Evolutionary conservation across 78 protist genomes (phyloP), one percentile per base, ranked within the genome.

Genomic region (Dictyostelium brefeldianum): DNA sequence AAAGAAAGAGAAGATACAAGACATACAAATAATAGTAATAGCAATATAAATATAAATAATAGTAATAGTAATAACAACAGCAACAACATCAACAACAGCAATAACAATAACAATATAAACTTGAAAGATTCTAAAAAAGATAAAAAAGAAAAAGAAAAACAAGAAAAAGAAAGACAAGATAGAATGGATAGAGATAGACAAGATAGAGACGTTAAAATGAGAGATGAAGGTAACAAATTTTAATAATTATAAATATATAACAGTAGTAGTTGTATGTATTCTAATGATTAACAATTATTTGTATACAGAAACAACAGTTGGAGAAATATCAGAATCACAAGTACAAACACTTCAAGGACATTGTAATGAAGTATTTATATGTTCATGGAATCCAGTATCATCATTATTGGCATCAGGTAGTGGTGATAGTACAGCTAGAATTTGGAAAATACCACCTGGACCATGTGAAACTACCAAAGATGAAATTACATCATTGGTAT

Each of bases 361-460:
- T 85, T 17, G 20, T 9, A 62, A 67, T 9, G 96, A 97, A 74
- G 99, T 97, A 20, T 96, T 97, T 75, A 85, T 95, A 31, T 98
- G 98, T 54, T 90, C 97, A 17, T 78, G 96, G 83, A 94, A 89
- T 11, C 81, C 82, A 73, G 43, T 41, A 8, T 25, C 54, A 22
- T 43, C 93, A 36, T 22, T 95, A 53, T 51, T 83, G 7, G 90
- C 94, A n/a, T 78, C 82, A 3, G 80, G 84, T 75, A 95, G 98
- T 22, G 99, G 99, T 43, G 99, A 98, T 50, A 62, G 98, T 25
- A 98, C 98, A 5, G 98, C 98, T 14, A 87, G 98, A 25, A 90
- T 98, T 11, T 98, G 99, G 99, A 15, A 62, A 29, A 22, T 95
- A 53, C 92, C 93, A 6, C 59, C 77, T 6, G 91, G 69, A 4